Percentiles rank a stretch among this genome's conserved stretches.
These are phyloP conservation scores for Cladosporium phlei DNA, from an alignment of 2,329 filamentous ascomycete genomes.

Conservation along the genomic window DNA sequence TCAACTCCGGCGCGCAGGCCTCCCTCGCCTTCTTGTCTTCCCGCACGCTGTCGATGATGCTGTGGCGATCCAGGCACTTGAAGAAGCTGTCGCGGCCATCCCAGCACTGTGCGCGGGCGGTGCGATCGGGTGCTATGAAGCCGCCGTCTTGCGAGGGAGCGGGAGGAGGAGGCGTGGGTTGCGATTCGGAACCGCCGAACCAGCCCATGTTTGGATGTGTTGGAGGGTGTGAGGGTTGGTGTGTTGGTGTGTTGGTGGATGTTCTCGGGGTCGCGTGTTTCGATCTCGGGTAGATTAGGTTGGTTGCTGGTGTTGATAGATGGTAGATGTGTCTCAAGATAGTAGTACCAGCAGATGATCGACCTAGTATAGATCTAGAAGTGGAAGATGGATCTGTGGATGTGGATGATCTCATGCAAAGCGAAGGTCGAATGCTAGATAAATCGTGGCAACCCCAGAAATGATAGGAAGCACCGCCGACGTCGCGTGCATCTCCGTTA, in stretches of 20 bases:
- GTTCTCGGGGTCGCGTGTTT: background rate
- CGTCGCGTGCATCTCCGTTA: background rate
- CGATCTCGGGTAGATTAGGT: too few species aligned
- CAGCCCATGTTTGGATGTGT: slow-evolving; percentile 29
- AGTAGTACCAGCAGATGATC: background rate
- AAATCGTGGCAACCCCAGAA: background rate
- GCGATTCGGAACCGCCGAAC: slow-evolving; percentile 30
- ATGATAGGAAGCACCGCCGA: background rate
- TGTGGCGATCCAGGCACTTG: slow-evolving; percentile 73
- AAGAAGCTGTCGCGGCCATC: slow-evolving; percentile 85
- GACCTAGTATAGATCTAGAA: too few species aligned
- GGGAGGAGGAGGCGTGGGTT: slow-evolving; percentile 18
- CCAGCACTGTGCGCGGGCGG: slow-evolving; percentile 81
- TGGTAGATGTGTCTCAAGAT: background rate
- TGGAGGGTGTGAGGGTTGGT: background rate
- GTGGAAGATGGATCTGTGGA: background rate
- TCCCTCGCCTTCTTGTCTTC: slow-evolving; percentile 50
- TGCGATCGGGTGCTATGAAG: slow-evolving; percentile 76
- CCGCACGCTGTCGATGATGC: slow-evolving; percentile 70
- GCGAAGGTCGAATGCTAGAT: background rate
- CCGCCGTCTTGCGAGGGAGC: slow-evolving; percentile 49
- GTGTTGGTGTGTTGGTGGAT: background rate
- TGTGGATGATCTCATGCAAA: slow-evolving; percentile 8
- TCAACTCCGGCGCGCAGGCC: slow-evolving; percentile 55
- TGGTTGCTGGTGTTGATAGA: too few species aligned